phyloP scores from a whole-genome alignment of 2,329 filamentous ascomycete species.

The Aureobasidium sp. region DNA sequence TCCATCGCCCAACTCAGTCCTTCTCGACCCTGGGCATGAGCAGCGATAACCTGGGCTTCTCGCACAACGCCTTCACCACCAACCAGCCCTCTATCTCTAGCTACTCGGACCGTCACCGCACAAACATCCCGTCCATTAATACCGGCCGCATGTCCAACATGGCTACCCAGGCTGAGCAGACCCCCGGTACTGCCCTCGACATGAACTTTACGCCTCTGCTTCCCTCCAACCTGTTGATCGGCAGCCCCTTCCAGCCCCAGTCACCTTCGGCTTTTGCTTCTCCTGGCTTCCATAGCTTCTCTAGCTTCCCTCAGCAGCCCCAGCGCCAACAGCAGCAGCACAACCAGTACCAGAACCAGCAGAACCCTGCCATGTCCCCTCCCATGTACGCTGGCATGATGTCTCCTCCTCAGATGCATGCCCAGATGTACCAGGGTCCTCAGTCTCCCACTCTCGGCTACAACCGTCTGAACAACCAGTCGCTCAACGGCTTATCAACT shows the following conservation, averaged over 20 bases:
- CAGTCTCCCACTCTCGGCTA: slow-evolving; percentile 81
- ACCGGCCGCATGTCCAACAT: slow-evolving; percentile 56
- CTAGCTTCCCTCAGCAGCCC: slow-evolving; percentile 60
- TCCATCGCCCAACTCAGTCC: slow-evolving; percentile 49
- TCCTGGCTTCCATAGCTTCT: slow-evolving; percentile 82
- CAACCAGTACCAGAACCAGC: slow-evolving; percentile 59
- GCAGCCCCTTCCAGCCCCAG: slow-evolving; percentile 93
- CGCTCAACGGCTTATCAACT: slow-evolving; percentile 48
- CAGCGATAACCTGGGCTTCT: slow-evolving; percentile 75
- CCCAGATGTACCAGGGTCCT: slow-evolving; percentile 71
- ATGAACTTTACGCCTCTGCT: slow-evolving; percentile 98
- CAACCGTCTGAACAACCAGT: slow-evolving; percentile 52
- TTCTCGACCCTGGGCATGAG: slow-evolving; percentile 69
- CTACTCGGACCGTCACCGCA: slow-evolving; percentile 78
- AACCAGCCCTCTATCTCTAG: slow-evolving; percentile 64
- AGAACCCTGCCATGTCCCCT: slow-evolving; percentile 56
- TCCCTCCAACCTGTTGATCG: slow-evolving; percentile 86
- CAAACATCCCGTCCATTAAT: slow-evolving; percentile 87
- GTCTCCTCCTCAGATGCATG: slow-evolving; percentile 75
- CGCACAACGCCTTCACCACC: slow-evolving; percentile 82
- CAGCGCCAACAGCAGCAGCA: slow-evolving; percentile 43
- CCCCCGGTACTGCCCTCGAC: slow-evolving; percentile 81
- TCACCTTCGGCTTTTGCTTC: slow-evolving; percentile 84
- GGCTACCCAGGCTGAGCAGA: slow-evolving; percentile 66
- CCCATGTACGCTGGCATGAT: slow-evolving; percentile 78